Percentiles rank a stretch among this genome's conserved stretches.
These are phyloP conservation scores for Penicillium crystallinum DNA, from an alignment of 495 filamentous ascomycete genomes.

Conservation along the genomic window DNA sequence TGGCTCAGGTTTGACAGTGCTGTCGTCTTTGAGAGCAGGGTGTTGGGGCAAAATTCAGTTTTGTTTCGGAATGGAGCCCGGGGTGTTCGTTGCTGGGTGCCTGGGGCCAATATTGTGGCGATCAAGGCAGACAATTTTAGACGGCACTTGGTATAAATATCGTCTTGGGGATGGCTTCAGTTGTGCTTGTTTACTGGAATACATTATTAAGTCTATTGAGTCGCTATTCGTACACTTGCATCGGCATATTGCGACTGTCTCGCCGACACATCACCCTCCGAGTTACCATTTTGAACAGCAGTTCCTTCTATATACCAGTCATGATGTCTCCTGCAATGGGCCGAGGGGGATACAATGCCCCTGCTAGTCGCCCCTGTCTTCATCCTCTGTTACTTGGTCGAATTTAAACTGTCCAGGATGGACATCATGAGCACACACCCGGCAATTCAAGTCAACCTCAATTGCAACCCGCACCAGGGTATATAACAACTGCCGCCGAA, in stretches of 20 bases:
- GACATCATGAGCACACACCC: neutral
- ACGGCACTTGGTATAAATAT: slow-evolving; percentile 5
- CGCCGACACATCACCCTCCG: neutral
- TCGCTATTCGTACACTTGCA: slow-evolving; percentile 1
- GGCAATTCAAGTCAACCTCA: neutral
- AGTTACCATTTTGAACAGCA: neutral
- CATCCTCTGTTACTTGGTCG: neutral
- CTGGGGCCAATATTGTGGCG: slow-evolving; percentile 2
- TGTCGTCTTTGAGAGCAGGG: neutral
- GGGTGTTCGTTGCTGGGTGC: slow-evolving; percentile 6
- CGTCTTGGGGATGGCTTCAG: neutral
- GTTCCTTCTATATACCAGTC: neutral
- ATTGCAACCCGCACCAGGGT: neutral
- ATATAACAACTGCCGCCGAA: slow-evolving; percentile 14
- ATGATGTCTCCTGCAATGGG: slow-evolving; percentile 27
- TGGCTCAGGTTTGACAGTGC: neutral
- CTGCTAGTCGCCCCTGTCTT: slow-evolving; percentile 11
- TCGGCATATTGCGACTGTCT: neutral
- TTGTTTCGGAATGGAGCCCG: neutral
- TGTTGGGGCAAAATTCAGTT: neutral
- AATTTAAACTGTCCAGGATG: neutral
- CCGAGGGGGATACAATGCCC: slow-evolving; percentile 52
- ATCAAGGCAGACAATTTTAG: slow-evolving; percentile 10
- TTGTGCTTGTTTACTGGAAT: neutral
- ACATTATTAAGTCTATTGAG: neutral